These are phyloP conservation scores for Jatropha multifida DNA, from an alignment of 441 rosid genomes.

Conservation along the genomic window DNA sequence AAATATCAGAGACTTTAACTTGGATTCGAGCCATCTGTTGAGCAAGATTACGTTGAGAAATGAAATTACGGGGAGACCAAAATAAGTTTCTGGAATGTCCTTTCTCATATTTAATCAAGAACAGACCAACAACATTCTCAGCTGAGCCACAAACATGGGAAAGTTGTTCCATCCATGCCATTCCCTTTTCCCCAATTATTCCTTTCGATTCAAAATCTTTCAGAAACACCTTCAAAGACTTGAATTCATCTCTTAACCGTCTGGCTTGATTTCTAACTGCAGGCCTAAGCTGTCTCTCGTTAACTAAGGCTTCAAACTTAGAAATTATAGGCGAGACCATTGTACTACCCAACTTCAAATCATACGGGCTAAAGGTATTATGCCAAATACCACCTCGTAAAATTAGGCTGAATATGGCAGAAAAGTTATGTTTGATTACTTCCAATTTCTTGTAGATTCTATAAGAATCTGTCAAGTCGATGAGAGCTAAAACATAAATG, in stretches of 20 bases:
- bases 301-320: no score
- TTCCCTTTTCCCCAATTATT: background rate
- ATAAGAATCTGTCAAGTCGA: background rate
- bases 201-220: background rate
- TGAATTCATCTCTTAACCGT: background rate
- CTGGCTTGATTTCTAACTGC: no score
- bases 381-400: background rate
- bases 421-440: background rate
- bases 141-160: background rate
- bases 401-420: background rate
- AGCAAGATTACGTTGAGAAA: background rate
- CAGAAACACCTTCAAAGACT: background rate
- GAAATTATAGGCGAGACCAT: no score
- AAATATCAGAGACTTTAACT: background rate
- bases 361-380: background rate
- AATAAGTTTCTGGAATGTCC: background rate
- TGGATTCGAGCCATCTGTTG: background rate
- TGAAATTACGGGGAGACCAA: background rate
- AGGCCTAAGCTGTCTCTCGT: no score
- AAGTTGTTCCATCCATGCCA: constrained; percentile 4
- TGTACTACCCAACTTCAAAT: no score
- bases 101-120: background rate
- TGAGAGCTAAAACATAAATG: background rate
- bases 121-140: background rate
- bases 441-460: background rate